Evolutionary conservation across 1,284 basidiomycete genomes (phyloP), one percentile per base, ranked within the genome.

Genomic region (Trichosporon coremiiforme): DNA sequence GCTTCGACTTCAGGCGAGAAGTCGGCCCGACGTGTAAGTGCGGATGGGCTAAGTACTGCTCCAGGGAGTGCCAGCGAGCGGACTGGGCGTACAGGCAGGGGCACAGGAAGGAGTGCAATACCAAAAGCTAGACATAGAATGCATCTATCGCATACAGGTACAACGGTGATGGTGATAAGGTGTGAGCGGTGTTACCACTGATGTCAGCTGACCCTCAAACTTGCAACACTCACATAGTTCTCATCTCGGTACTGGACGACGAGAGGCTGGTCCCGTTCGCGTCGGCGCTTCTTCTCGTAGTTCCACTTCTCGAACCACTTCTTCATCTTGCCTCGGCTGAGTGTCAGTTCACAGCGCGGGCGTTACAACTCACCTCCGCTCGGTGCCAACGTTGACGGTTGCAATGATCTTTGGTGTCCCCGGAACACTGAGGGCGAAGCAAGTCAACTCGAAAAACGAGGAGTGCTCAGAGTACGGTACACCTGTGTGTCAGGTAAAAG

Each of bases 401-500:
- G 96, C 93, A 74, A 98, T 95, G 86, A 98, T 95, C 77, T 79
- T 80, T 7, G 82, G 73, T 86, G 90, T 8, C 78, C 87, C 90
- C 89, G 96, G 78, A 88, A 93, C 85, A 12, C 90, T 92, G 79
- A 98, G 86, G 4, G 94, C 93, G 78, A 98, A 98, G 78, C 92
- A 97, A 25, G 93, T 98, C 77, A 95, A 86, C 83, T 97, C 95
- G 76, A 91, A 91, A 83, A 97, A 97, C 41, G 92, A 94, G 65
- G 93, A 95, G 80, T 99, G 95, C 80, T 98, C 95, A 3, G 93
- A 96, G 80, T 98, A 98, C 4, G 96, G 96, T 15, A 98, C 92
- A 36, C 93, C 82, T 83, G 63, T 5, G 15, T 12, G 36, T 70
- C 53, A 72, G 66, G 41, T 57, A 17, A 6, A 25, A 25, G 25